Evolutionary conservation across 148 eudicot genomes (phyloP).

Genomic region (Arbutus unedo): DNA sequence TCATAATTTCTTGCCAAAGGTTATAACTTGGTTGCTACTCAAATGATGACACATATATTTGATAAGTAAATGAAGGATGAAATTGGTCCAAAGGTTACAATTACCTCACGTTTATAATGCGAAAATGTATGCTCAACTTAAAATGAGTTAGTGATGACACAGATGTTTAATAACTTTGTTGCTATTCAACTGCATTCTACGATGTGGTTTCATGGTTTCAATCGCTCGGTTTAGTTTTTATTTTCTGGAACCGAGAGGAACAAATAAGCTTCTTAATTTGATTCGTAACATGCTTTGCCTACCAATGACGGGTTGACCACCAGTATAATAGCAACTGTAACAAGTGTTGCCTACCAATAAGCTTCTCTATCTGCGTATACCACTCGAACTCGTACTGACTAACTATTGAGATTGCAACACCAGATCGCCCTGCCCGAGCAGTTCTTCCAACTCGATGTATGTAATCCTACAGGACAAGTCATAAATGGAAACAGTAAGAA

Average conservation of each 20-base stretch:
- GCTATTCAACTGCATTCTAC: background rate
- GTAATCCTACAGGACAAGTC: conserved; percentile 58
- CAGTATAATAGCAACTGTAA: background rate
- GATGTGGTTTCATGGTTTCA: background rate
- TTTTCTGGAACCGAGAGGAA: background rate
- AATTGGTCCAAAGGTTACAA: background rate
- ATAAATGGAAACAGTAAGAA: background rate
- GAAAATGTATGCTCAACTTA: background rate
- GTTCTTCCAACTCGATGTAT: conserved; percentile 97
- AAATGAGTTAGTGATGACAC: background rate
- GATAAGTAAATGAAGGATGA: background rate
- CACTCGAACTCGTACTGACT: conserved; percentile 80
- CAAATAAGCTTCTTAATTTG: background rate
- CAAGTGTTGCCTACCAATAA: conserved; percentile 47
- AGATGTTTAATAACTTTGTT: background rate
- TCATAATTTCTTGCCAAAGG: too few species aligned
- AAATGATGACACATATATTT: background rate
- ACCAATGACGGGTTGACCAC: conserved; percentile 38
- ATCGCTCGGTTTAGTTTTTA: background rate
- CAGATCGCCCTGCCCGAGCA: conserved; percentile 94
- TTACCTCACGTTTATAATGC: background rate
- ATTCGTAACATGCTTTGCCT: background rate
- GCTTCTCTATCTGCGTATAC: conserved; percentile 80
- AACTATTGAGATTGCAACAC: conserved; percentile 77
- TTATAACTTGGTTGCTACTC: too few species aligned